A percentile compares a stretch with the other conserved stretches of the same genome.
phyloP scores from a whole-genome alignment of 495 filamentous ascomycete genomes.

The Xeromyces bisporus region DNA sequence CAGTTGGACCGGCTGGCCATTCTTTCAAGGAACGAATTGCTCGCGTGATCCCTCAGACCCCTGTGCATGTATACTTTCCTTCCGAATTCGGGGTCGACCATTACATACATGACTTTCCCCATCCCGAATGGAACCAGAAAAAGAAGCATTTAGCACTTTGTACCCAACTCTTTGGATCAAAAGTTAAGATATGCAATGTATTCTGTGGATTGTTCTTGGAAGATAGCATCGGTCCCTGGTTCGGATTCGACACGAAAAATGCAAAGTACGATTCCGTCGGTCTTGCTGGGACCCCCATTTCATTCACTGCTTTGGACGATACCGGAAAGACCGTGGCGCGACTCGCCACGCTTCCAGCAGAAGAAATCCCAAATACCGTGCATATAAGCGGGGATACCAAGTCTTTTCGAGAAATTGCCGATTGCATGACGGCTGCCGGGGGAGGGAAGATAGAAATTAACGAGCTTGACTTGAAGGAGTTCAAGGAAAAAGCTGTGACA shows the following conservation, averaged over 20 bases:
- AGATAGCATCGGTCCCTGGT: conserved; percentile 15
- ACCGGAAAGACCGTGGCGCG: conserved; percentile 8
- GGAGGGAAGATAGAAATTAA: conserved; percentile 8
- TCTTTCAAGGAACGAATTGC: conserved; percentile 10
- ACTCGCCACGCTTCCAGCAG: conserved; percentile 3
- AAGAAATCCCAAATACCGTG: conserved; percentile 7
- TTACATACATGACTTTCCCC: conserved; percentile 13
- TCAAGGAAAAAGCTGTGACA: conserved; percentile 3
- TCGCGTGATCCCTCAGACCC: conserved; percentile 6
- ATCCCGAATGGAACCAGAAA: conserved; percentile 13
- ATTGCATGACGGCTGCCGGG: conserved; percentile 9
- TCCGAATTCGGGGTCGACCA: conserved; percentile 17
- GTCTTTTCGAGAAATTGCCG: conserved; percentile 7
- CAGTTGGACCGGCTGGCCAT: conserved; percentile 11
- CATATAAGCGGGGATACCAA: conserved; percentile 12
- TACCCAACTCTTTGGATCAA: conserved; percentile 1
- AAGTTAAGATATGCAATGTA: conserved; percentile 11
- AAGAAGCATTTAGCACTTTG: conserved; percentile 9
- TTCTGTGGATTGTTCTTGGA: conserved; percentile 14
- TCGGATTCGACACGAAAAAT: conserved; percentile 12
- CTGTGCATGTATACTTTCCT: conserved; percentile 11
- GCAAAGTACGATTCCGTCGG: conserved; percentile 11
- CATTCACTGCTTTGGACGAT: conserved; percentile 10
- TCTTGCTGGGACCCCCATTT: conserved; percentile 3
- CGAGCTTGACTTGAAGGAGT: conserved; percentile 4